Evolutionary conservation across 2,329 filamentous ascomycete species (phyloP), one percentile per base, ranked within the genome.

Genomic region (Penicillium hordei): DNA sequence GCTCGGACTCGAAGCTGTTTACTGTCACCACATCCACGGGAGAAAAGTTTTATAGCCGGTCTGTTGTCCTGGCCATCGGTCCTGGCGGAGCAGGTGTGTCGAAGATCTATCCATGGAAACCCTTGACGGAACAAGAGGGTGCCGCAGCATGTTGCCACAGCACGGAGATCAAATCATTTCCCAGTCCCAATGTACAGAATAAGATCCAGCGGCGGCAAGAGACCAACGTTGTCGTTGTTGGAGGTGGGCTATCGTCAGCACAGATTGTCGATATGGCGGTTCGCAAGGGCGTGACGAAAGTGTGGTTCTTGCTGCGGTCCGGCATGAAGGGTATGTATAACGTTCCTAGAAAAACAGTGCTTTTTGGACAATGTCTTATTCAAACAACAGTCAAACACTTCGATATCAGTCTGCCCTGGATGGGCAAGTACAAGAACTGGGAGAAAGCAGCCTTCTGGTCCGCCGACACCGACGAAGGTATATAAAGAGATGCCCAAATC

Each of bases 341-440:
- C 5, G 8, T 48, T 39, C 29, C 36, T 5, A 1, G 25, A 1
- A 38, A 38, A 25, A 1, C 0, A 8, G 2, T n/a, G 1, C 1
- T 12, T 25, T 33, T 25, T 7, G 33, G 15, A 19, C 12, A 44
- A 42, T 48, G 50, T 40, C 52, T 67, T 33, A 65, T 43, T 19
- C 1, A 9, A 25, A 38, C 2, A 27, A 34, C 31, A 64, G 81
- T 91, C 49, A 93, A 93, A 73, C 86, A 88, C 58, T 93, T 93
- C 63, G 90, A 93, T 65, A 82, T 93, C 25, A 84, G 87, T 56
- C 79, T 93, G 1, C 82, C 84, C 48, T 94, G 90, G 90, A 89
- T 93, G 72, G 89, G 88, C 10, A 93, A 93, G 70, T 93, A 89
- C 72, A 86, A 87, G 55, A 93, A 93, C 70, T 83, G 86, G 53